Conservation (phyloP, 1,284 basidiomycete species). For the Tilletiopsis washingtonensis region DNA sequence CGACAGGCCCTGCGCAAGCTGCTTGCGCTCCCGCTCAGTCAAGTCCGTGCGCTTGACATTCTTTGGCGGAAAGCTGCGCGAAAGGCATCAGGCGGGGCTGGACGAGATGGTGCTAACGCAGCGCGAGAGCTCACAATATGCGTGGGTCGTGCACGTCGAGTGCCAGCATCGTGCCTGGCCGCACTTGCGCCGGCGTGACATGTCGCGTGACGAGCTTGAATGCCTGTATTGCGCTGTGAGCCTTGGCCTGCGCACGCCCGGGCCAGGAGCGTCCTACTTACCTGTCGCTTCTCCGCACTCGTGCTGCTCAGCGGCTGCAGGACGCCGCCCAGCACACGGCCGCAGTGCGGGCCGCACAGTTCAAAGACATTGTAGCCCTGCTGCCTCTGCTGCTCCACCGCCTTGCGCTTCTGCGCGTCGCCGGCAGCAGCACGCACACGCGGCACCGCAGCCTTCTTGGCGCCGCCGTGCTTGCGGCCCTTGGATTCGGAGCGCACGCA, state of each 20-base stretch:
- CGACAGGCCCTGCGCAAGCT: background rate
- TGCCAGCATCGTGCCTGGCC: constrained; percentile 4
- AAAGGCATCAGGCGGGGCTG: no score
- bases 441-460: background rate
- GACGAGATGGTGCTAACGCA: no score
- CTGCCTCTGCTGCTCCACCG: constrained; percentile 3
- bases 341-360: constrained; percentile 24
- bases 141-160: constrained; percentile 38
- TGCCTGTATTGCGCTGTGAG: no score
- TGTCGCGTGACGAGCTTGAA: background rate
- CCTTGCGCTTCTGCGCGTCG: background rate
- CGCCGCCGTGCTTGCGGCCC: background rate
- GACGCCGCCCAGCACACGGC: constrained; percentile 22
- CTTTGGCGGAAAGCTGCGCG: constrained; percentile 27
- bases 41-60: no score
- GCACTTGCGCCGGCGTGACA: background rate
- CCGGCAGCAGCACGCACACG: background rate
- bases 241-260: no score
- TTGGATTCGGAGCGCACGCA: background rate
- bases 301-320: constrained; percentile 11
- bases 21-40: background rate
- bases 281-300: background rate
- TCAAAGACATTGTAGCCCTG: constrained; percentile 42
- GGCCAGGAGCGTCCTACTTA: no score
- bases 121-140: no score